Evolutionary conservation across 192 early-diverging fungal species (phyloP).

Genomic region (Pilobolus umbonatus): DNA sequence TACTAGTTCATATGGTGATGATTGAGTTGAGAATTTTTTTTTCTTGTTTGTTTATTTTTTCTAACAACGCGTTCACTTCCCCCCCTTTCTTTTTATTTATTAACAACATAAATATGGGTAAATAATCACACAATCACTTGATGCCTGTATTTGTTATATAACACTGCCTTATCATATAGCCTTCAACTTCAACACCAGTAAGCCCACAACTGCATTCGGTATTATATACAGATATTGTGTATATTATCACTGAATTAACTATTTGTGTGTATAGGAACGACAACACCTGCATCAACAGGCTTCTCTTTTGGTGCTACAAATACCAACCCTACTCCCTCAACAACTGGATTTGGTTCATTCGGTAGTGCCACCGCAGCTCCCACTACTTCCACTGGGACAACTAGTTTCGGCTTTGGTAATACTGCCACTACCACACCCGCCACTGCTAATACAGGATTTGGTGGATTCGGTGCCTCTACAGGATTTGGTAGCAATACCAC

Average conservation of each 20-base stretch:
- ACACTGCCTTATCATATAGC: slow-evolving; percentile 1
- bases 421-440: neutral
- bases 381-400: no score
- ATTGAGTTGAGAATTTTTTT: neutral
- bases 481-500: neutral
- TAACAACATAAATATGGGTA: no score
- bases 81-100: neutral
- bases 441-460: no score
- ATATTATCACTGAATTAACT: neutral
- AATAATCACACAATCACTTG: no score
- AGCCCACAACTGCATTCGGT: slow-evolving; percentile 11
- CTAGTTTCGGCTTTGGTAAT: slow-evolving; percentile 21
- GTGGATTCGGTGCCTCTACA: slow-evolving; percentile 21
- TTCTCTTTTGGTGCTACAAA: slow-evolving; percentile 28
- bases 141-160: no score
- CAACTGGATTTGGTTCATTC: slow-evolving; percentile 27
- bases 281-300: slow-evolving; percentile 1
- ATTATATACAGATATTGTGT: neutral
- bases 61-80: neutral
- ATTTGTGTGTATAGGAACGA: slow-evolving; percentile 1
- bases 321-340: slow-evolving; percentile 23
- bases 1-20: no score
- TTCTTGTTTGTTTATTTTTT: neutral
- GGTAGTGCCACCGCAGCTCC: slow-evolving; percentile 26
- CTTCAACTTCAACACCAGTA: slow-evolving; percentile 17